Evolutionary conservation across 768 basidiomycete species (phyloP), one percentile per base, ranked within the genome.

Genomic region (Rhodotorula paludigena): DNA sequence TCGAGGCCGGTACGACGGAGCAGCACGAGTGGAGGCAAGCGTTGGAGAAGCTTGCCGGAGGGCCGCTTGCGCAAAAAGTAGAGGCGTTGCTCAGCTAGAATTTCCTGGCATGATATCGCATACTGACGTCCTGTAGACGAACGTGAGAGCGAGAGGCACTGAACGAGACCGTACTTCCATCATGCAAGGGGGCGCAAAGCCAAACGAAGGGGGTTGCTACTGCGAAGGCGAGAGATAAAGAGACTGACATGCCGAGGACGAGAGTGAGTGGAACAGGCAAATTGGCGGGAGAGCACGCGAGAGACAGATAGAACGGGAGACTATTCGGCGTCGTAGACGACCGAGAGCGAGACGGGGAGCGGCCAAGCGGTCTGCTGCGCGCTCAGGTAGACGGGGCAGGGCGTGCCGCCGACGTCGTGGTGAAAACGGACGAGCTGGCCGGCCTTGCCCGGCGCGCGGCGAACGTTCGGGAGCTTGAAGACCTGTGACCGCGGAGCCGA

Each of bases 1-100:
- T 84, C 73, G 78, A 78, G 42, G 73, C 32, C 18, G 32, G n/a
- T 30, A 20, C 16, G 38, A 30, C 14, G 30, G 28, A 41, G 36
- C 47, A 51, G 5, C 20, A 6, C 33, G 7, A 1, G 7, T 32
- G 30, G 49, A 20, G 16, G 32, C 20, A 15, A 32, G 33, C 12
- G 49, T 10, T 33, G 20, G 33, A 41, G 33, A 30, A 62, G 49
- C 33, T 61, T 6, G 59, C 18, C 0, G 59, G 59, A 8, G 1
- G 14, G 45, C 20, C 44, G 25, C 20, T 33, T 20, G 51, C 42
- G 48, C 36, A 23, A 2, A 44, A 54, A 44, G 41, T 65, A 14
- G 48, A 60, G 9, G 60, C 20, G 18, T 32, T 60, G 5, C 10
- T 48, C 10, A 20, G 41, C 16, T 4, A 15, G 16, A n/a, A n/a